phyloP scores from a whole-genome alignment of 1,284 basidiomycete genomes.

The Xerocomus subilludens region DNA sequence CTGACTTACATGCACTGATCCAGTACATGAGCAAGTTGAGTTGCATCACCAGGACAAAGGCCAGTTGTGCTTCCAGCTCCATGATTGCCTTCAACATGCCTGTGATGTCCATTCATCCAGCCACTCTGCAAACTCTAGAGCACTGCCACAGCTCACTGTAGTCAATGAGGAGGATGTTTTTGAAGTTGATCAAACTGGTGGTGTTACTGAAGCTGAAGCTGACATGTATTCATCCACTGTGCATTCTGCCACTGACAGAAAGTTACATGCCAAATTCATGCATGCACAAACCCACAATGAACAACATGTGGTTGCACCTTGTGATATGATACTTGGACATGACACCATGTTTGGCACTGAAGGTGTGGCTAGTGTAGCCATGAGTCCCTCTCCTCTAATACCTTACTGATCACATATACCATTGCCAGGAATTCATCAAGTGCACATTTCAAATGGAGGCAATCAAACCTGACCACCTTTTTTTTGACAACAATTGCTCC shows the following conservation, averaged over 20 bases:
- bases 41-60: not conserved
- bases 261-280: not conserved
- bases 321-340: conserved; percentile 6
- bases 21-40: not conserved
- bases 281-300: conserved; percentile 1
- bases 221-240: no score
- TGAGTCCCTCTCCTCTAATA: not conserved
- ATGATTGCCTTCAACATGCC: not conserved
- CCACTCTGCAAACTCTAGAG: not conserved
- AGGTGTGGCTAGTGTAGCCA: not conserved
- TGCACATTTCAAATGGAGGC: not conserved
- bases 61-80: not conserved
- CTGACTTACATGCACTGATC: not conserved
- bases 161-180: not conserved
- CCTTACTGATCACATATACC: no score
- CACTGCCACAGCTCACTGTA: not conserved
- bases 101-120: not conserved
- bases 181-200: not conserved
- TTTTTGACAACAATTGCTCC: conserved; percentile 57
- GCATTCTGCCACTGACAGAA: not conserved
- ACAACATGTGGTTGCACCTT: not conserved
- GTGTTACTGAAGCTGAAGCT: not conserved
- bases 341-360: conserved; percentile 7
- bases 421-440: conserved; percentile 37
- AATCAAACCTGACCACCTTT: conserved; percentile 38